phyloP scores from a whole-genome alignment of 2,329 filamentous ascomycete species.

The Fonsecaea nubica region DNA sequence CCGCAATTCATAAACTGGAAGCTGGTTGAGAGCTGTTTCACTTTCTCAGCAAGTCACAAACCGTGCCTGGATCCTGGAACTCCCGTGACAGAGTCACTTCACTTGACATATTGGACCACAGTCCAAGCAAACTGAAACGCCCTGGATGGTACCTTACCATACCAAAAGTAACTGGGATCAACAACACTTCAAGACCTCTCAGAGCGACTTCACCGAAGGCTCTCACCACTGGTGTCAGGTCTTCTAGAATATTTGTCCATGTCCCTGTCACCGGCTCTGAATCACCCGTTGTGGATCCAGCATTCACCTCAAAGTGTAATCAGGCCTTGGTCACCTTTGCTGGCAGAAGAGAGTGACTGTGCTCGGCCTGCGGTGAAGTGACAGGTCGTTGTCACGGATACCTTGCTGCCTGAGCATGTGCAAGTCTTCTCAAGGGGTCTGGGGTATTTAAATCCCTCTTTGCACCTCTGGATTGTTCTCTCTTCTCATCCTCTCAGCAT shows the following conservation, averaged over 20 bases:
- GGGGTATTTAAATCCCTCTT: not conserved
- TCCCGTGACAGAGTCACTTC: not conserved
- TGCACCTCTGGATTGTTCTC: not conserved
- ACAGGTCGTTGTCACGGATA: not conserved
- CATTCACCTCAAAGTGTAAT: not conserved
- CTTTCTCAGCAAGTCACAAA: not conserved
- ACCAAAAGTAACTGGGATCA: not conserved
- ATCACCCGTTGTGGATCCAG: not conserved
- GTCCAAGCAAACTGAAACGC: not conserved
- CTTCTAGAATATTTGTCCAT: not conserved
- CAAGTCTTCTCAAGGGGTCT: not conserved
- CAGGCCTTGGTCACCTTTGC: not conserved
- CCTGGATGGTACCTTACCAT: not conserved
- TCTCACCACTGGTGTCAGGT: not conserved
- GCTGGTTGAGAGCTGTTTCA: not conserved
- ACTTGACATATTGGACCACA: not conserved
- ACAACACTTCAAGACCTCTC: not conserved
- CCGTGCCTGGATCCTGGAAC: not conserved
- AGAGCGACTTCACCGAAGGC: not conserved
- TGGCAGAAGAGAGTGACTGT: not conserved
- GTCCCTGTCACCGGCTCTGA: not conserved
- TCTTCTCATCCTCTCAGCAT: not conserved
- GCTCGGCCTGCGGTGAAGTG: constrained; percentile 3
- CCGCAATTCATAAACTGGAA: not conserved
- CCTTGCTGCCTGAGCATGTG: not conserved